phyloP scores from a whole-genome alignment of 305 asterid species.

The Fraxinus ornus region DNA sequence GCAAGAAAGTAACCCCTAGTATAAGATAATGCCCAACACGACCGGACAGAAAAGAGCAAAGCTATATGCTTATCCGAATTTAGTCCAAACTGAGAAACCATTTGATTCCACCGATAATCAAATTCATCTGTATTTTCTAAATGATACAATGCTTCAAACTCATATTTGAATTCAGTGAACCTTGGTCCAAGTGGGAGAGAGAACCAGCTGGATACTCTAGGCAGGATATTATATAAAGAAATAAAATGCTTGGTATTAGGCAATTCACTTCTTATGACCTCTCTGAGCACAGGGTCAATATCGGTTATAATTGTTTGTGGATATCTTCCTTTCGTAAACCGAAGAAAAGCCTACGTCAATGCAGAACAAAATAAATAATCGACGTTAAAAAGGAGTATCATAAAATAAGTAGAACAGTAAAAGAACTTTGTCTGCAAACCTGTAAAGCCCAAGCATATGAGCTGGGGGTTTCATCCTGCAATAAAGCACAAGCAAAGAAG shows the following conservation, averaged over 20 bases:
- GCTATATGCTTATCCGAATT: slow-evolving; percentile 59
- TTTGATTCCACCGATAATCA: slow-evolving; percentile 66
- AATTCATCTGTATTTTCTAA: slow-evolving; percentile 56
- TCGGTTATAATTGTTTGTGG: slow-evolving; percentile 64
- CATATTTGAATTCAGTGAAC: slow-evolving; percentile 46
- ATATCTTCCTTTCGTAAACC: slow-evolving; percentile 57
- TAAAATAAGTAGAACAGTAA: slow-evolving; percentile 8
- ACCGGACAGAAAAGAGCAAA: slow-evolving; percentile 50
- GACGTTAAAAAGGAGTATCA: slow-evolving; percentile 3
- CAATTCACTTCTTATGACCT: slow-evolving; percentile 59
- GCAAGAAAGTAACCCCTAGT: slow-evolving; percentile 61
- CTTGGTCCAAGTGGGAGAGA: slow-evolving; percentile 56
- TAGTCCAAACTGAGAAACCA: slow-evolving; percentile 46
- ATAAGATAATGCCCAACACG: slow-evolving; percentile 57
- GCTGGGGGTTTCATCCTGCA: slow-evolving; percentile 52
- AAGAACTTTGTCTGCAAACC: slow-evolving; percentile 35
- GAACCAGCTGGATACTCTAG: slow-evolving; percentile 58
- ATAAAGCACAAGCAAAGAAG: slow-evolving; percentile 58
- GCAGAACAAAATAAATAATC: slow-evolving; percentile 24
- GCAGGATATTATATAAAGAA: slow-evolving; percentile 43
- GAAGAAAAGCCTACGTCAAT: slow-evolving; percentile 50
- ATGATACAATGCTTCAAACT: slow-evolving; percentile 48
- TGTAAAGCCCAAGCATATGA: slow-evolving; percentile 61
- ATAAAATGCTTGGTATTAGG: slow-evolving; percentile 59
- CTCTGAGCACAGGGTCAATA: slow-evolving; percentile 52